These are phyloP conservation scores for Nakazawaea laoshanensis DNA, from an alignment of 805 yeast species.

Conservation along the genomic window DNA sequence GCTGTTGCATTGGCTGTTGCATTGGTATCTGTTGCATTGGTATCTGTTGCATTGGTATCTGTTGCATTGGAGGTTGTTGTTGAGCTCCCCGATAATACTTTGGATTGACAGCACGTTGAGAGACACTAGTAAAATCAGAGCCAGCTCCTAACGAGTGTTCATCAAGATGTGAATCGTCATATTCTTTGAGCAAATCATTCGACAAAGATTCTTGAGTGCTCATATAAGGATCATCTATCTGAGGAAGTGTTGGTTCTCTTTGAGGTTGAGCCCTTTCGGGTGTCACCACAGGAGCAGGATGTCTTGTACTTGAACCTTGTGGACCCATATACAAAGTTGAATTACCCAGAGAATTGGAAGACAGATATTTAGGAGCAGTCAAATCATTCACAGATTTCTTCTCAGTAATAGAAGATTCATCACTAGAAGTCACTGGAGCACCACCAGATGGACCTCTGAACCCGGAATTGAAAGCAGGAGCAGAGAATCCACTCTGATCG, in stretches of 20 bases:
- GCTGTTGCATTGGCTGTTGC: slow-evolving; percentile 13
- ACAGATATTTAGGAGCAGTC: slow-evolving; percentile 8
- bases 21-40: slow-evolving; percentile 10
- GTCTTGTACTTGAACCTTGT: slow-evolving; percentile 5
- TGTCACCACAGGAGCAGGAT: slow-evolving; percentile 5
- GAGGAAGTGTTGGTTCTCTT: slow-evolving; percentile 12
- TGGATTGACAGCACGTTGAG: slow-evolving; percentile 69
- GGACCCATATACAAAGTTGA: slow-evolving; percentile 7
- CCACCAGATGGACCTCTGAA: slow-evolving; percentile 1
- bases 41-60: slow-evolving; percentile 8
- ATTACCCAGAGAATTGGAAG: slow-evolving; percentile 8
- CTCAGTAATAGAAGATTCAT: slow-evolving; percentile 11
- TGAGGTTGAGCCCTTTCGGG: slow-evolving; percentile 7
- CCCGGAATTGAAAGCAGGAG: background rate
- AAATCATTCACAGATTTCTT: slow-evolving; percentile 13
- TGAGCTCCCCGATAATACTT: slow-evolving; percentile 31
- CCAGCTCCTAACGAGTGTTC: slow-evolving; percentile 26
- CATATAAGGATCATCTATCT: slow-evolving; percentile 10
- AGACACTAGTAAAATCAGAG: slow-evolving; percentile 71
- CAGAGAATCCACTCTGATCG: background rate
- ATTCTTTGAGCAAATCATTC: no score
- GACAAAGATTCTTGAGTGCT: background rate
- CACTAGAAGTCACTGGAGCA: slow-evolving; percentile 1
- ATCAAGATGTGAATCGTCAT: slow-evolving; percentile 10
- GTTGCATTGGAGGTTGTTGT: slow-evolving; percentile 3